These are phyloP conservation scores for Penicillium coffeae DNA, from an alignment of 495 filamentous ascomycete species.

Conservation along the genomic window DNA sequence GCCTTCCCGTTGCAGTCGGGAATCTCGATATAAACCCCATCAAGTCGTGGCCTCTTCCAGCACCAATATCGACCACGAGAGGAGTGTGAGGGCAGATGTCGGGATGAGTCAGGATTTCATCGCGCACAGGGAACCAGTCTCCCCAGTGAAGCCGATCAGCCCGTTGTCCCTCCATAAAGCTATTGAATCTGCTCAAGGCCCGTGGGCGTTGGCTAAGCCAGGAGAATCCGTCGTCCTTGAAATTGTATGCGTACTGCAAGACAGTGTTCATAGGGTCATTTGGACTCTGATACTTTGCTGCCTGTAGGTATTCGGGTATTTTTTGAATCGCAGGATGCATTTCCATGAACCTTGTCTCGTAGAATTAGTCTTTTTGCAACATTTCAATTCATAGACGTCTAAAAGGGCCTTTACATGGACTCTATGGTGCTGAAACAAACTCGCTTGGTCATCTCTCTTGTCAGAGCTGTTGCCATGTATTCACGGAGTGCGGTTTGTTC, in stretches of 20 bases:
- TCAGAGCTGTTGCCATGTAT: conserved; percentile 14
- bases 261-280: conserved; percentile 19
- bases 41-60: conserved; percentile 45
- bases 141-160: conserved; percentile 19
- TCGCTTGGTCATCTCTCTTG: conserved; percentile 17
- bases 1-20: conserved; percentile 14
- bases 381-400: no score
- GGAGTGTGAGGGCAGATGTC: conserved; percentile 15
- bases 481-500: conserved; percentile 8
- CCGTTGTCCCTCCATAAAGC: conserved; percentile 23
- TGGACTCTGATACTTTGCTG: conserved; percentile 1
- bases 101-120: conserved; percentile 18
- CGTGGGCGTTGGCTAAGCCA: conserved; percentile 17
- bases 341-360: neutral
- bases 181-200: conserved; percentile 17
- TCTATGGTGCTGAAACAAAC: neutral
- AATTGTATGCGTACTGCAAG: conserved; percentile 32
- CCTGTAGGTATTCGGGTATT: conserved; percentile 19
- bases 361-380: neutral
- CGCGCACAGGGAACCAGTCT: conserved; percentile 31
- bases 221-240: conserved; percentile 22
- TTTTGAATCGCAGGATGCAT: conserved; percentile 1
- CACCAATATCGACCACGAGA: conserved; percentile 53
- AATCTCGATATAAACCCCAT: conserved; percentile 26
- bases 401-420: neutral